These are phyloP conservation scores for Microthlaspi erraticum DNA, from an alignment of 345 rosid species.

Conservation along the genomic window DNA sequence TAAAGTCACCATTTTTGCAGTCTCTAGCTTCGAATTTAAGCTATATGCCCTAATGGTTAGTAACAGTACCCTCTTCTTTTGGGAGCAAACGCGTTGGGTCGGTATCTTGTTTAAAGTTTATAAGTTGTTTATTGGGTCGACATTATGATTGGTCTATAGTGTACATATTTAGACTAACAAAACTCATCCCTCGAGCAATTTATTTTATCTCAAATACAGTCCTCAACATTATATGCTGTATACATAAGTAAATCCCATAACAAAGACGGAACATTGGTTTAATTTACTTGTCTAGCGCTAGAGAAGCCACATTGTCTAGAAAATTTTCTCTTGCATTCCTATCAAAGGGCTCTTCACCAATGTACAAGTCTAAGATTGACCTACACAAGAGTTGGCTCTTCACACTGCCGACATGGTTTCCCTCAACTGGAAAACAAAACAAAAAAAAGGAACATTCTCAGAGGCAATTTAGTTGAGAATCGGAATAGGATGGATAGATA, in stretches of 20 bases:
- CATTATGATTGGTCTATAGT: slow-evolving; percentile 18
- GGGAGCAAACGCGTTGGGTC: slow-evolving; percentile 22
- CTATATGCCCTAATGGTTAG: slow-evolving; percentile 4
- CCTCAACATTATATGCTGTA: slow-evolving; percentile 21
- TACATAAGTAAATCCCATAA: slow-evolving; percentile 9
- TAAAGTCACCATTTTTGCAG: slow-evolving; percentile 42
- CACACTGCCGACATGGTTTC: slow-evolving; percentile 74
- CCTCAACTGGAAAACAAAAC: slow-evolving; percentile 59
- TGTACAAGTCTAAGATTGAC: slow-evolving; percentile 77
- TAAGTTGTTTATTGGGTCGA: slow-evolving; percentile 23
- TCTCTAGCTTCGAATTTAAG: slow-evolving; percentile 33
- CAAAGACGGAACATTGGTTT: slow-evolving; percentile 18
- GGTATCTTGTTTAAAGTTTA: slow-evolving; percentile 28
- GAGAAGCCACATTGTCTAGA: slow-evolving; percentile 59
- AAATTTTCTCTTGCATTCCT: slow-evolving; percentile 74
- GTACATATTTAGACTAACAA: slow-evolving; percentile 36
- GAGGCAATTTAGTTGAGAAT: not conserved
- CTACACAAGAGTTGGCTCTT: slow-evolving; percentile 78
- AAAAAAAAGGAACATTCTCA: not conserved
- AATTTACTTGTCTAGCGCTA: slow-evolving; percentile 38
- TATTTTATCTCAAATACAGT: slow-evolving; percentile 25
- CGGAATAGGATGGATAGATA: not conserved
- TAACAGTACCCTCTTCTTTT: not conserved
- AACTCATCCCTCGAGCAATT: slow-evolving; percentile 4
- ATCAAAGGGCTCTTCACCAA: slow-evolving; percentile 85